phyloP scores from a whole-genome alignment of 805 yeast species.

The Wickerhamiella qilinensis region DNA sequence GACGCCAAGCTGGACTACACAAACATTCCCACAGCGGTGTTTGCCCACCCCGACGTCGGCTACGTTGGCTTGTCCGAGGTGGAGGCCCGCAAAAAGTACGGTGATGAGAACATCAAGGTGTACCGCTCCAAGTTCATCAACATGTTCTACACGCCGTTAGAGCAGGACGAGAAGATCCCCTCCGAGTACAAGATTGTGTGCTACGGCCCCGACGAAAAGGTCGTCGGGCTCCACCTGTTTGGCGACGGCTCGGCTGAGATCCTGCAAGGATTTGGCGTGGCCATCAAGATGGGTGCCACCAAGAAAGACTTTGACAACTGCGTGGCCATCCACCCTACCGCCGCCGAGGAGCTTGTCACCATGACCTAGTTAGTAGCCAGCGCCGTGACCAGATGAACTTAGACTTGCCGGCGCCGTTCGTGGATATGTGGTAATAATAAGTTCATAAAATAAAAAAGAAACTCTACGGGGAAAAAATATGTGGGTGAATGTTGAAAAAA shows the following conservation, averaged over 20 bases:
- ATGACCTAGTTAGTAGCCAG: slow-evolving; percentile 26
- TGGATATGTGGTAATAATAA: too few species aligned
- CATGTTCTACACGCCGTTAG: slow-evolving; percentile 83
- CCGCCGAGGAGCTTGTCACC: slow-evolving; percentile 96
- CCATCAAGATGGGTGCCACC: slow-evolving; percentile 98
- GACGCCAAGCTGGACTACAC: slow-evolving; percentile 68
- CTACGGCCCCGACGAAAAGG: slow-evolving; percentile 73
- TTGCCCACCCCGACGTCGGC: slow-evolving; percentile 96
- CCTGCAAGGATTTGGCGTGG: slow-evolving; percentile 96
- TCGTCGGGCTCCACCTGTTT: slow-evolving; percentile 84
- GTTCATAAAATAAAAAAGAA: background rate
- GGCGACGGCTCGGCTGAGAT: slow-evolving; percentile 89
- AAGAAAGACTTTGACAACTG: slow-evolving; percentile 87
- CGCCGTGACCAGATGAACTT: too few species aligned
- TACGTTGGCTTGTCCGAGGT: slow-evolving; percentile 74
- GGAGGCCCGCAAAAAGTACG: slow-evolving; percentile 64
- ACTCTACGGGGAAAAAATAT: too few species aligned
- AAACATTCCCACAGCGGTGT: slow-evolving; percentile 90
- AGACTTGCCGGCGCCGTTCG: too few species aligned
- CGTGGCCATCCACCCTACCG: slow-evolving; percentile 97
- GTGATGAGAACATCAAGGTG: slow-evolving; percentile 61
- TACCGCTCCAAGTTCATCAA: slow-evolving; percentile 74
- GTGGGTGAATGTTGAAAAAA: too few species aligned
- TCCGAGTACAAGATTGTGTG: slow-evolving; percentile 72
- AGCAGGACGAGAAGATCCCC: slow-evolving; percentile 53